Conservation (phyloP, 257 asterid species). For the Oldenlandia corymbosa region DNA sequence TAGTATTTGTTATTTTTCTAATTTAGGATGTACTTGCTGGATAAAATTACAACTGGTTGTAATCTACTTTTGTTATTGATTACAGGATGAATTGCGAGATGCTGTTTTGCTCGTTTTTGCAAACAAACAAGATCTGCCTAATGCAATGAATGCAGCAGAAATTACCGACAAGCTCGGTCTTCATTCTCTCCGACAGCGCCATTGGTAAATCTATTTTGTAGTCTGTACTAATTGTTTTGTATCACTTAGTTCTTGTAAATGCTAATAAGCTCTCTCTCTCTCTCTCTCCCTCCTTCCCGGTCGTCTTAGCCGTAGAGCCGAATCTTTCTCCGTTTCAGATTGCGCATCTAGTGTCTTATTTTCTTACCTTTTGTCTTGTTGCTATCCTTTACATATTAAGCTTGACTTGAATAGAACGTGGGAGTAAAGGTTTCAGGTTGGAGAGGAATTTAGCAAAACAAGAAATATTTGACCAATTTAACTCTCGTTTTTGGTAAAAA, state of each 20-base stretch:
- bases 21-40: background rate
- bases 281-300: no score
- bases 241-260: background rate
- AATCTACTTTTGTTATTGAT: background rate
- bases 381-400: background rate
- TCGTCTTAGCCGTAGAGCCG: background rate
- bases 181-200: constrained; percentile 42
- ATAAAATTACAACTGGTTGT: background rate
- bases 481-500: background rate
- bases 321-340: background rate
- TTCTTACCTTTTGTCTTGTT: background rate
- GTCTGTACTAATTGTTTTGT: background rate
- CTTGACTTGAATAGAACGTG: background rate
- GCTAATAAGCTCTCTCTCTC: constrained; percentile 1
- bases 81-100: constrained; percentile 40
- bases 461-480: background rate
- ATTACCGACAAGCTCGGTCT: constrained; percentile 42
- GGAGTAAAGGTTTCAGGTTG: background rate
- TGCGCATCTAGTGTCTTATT: background rate
- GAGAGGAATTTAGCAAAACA: background rate
- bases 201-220: constrained; percentile 25
- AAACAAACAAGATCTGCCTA: constrained; percentile 42
- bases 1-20: background rate
- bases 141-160: constrained; percentile 46
- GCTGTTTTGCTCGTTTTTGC: constrained; percentile 43